These are phyloP conservation scores for Poronia punctata DNA, from an alignment of 495 filamentous ascomycete species.

Conservation along the genomic window DNA sequence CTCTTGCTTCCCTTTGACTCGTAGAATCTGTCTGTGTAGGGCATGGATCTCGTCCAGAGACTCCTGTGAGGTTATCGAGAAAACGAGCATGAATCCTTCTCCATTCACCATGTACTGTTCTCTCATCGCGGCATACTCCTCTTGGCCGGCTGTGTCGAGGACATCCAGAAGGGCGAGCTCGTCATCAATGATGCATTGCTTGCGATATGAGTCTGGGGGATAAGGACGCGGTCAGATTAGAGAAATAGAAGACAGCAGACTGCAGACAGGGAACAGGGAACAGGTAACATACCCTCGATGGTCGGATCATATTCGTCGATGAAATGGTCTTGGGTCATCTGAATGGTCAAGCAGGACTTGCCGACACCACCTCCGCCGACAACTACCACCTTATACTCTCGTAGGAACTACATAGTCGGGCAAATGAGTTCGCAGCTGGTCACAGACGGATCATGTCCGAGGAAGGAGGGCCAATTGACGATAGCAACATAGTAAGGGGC, in stretches of 20 bases:
- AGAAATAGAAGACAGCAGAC: not conserved
- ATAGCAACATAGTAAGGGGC: not conserved
- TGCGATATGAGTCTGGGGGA: conserved; percentile 88
- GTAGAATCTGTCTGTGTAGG: conserved; percentile 96
- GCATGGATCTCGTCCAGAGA: conserved; percentile 97
- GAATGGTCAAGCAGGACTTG: conserved; percentile 98
- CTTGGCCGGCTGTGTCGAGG: conserved; percentile 94
- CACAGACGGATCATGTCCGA: not conserved
- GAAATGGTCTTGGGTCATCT: conserved; percentile 97
- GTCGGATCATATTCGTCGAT: conserved; percentile 99
- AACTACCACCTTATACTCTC: conserved; percentile 98
- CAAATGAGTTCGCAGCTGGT: not conserved
- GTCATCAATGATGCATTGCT: conserved; percentile 98
- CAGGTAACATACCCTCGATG: conserved; percentile 74
- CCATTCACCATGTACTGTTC: conserved; percentile 99
- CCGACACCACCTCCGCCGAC: conserved; percentile 97
- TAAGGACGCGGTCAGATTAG: conserved; percentile 5
- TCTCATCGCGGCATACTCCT: conserved; percentile 98
- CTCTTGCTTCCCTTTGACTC: conserved; percentile 84
- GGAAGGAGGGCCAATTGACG: conserved; percentile 1
- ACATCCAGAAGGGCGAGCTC: conserved; percentile 96
- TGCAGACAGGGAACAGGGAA: conserved; percentile 2
- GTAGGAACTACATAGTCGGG: conserved; percentile 65
- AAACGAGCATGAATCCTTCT: conserved; percentile 95
- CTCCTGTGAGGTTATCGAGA: conserved; percentile 94